phyloP scores from a whole-genome alignment of 306 rosid genomes.

The Chamaecrista fasciculata region DNA sequence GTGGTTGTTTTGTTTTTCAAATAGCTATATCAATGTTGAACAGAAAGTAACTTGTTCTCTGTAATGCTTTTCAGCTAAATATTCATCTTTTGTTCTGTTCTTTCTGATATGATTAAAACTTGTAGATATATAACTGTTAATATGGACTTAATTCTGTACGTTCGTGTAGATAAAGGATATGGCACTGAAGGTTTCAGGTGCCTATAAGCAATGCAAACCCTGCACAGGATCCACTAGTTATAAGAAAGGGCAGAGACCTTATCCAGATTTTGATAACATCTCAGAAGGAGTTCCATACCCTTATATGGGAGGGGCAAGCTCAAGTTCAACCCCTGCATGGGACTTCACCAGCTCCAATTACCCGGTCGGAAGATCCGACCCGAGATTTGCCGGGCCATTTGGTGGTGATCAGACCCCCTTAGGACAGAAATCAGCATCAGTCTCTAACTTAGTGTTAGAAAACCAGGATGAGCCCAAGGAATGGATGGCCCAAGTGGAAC shows the following conservation, averaged over 20 bases:
- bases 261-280: conserved; percentile 83
- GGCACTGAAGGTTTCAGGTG: conserved; percentile 85
- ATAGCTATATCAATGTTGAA: not conserved
- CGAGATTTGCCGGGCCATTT: conserved; percentile 49
- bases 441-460: conserved; percentile 78
- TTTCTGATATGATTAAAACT: not conserved
- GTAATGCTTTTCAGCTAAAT: not conserved
- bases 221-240: conserved; percentile 68
- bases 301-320: conserved; percentile 81
- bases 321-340: conserved; percentile 95
- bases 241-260: conserved; percentile 73
- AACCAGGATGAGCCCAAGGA: conserved; percentile 84
- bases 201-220: conserved; percentile 79
- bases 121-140: not conserved
- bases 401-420: conserved; percentile 69
- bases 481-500: conserved; percentile 98
- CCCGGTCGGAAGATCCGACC: conserved; percentile 58
- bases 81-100: not conserved
- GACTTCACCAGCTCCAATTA: conserved; percentile 67
- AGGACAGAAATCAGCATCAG: conserved; percentile 52
- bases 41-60: not conserved
- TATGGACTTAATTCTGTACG: conserved; percentile 2
- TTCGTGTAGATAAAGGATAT: conserved; percentile 79
- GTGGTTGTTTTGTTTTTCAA: not conserved
- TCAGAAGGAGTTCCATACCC: conserved; percentile 91